phyloP scores from a whole-genome alignment of 495 filamentous ascomycete species.

The Trichoderma parareesei region DNA sequence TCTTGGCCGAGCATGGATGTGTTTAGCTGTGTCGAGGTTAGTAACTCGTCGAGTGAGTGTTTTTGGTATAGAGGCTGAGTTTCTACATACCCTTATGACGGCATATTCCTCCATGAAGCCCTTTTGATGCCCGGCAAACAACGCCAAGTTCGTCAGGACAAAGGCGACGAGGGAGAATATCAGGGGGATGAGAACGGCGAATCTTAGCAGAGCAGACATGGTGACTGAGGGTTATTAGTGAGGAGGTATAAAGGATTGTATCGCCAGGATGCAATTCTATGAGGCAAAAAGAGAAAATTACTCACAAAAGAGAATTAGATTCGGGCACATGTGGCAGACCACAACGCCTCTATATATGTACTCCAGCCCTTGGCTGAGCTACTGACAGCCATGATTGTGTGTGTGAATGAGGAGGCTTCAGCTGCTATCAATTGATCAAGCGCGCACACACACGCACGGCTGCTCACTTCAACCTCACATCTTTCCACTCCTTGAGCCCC shows the following conservation, averaged over 20 bases:
- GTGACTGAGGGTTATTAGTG: background rate
- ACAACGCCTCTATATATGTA: background rate
- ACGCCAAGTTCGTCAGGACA: conserved; percentile 57
- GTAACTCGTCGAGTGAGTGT: background rate
- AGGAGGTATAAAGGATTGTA: background rate
- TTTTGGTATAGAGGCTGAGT: background rate
- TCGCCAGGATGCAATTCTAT: conserved; percentile 3
- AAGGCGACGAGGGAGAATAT: conserved; percentile 50
- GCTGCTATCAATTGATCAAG: background rate
- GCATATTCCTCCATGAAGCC: conserved; percentile 55
- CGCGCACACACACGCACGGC: background rate
- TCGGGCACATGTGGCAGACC: too few species aligned
- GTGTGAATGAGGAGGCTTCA: background rate
- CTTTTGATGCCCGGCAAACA: conserved; percentile 60
- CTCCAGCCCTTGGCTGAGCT: background rate
- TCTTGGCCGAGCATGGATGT: conserved; percentile 52
- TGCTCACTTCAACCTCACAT: background rate
- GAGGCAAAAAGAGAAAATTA: background rate
- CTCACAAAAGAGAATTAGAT: too few species aligned
- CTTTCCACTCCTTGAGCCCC: background rate
- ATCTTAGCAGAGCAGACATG: background rate
- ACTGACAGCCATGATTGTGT: background rate
- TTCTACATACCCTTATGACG: conserved; percentile 52
- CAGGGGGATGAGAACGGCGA: conserved; percentile 26
- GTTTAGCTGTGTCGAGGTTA: conserved; percentile 43